Conservation (phyloP, 1,284 basidiomycete species). For the Trichosporon coremiiforme region DNA sequence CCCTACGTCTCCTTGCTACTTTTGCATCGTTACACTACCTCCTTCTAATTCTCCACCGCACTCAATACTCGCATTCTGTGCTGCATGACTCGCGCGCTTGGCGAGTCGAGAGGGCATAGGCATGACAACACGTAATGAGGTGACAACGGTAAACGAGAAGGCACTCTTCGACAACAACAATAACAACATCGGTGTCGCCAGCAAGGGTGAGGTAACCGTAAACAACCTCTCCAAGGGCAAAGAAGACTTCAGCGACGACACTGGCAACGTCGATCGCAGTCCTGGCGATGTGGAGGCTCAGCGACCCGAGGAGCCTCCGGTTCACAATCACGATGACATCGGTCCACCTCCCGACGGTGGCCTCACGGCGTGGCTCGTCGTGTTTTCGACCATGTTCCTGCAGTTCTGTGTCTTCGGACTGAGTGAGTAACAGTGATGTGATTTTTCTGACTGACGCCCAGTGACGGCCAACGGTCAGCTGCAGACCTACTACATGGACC, state of each 20-base stretch:
- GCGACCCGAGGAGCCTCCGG: background rate
- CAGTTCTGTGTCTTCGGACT: conserved; percentile 52
- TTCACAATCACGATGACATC: conserved; percentile 31
- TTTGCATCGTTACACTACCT: background rate
- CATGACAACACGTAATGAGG: conserved; percentile 18
- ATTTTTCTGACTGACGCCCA: conserved; percentile 22
- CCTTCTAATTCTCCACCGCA: background rate
- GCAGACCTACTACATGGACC: conserved; percentile 44
- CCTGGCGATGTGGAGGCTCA: conserved; percentile 2
- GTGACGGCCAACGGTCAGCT: conserved; percentile 50
- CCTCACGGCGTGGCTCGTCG: conserved; percentile 49
- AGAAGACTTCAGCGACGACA: background rate
- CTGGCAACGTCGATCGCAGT: background rate
- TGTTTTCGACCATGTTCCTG: conserved; percentile 44
- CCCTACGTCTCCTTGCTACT: background rate
- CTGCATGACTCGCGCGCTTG: conserved; percentile 16
- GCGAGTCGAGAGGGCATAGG: conserved; percentile 13
- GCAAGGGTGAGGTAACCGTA: background rate
- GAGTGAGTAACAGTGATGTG: conserved; percentile 35
- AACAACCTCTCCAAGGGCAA: background rate
- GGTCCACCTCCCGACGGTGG: conserved; percentile 55
- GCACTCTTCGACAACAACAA: background rate
- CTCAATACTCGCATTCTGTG: background rate
- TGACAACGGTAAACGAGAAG: background rate
- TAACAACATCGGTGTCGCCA: background rate